Base-by-base conservation (phyloP, 331 rosid genomes). In the Malus hybrid region DNA sequence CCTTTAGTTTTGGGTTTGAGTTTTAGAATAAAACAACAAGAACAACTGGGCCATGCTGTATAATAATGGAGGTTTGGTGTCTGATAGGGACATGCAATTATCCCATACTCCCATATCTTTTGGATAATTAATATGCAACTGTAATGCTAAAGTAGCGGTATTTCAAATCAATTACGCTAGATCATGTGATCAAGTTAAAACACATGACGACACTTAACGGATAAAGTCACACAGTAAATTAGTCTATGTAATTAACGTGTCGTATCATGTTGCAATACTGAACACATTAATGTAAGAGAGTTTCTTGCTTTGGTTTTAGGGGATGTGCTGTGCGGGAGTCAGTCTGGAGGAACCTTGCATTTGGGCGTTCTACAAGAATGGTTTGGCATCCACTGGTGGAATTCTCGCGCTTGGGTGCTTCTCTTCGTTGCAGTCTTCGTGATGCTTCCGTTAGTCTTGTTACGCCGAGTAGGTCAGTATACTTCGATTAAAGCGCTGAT, bases 361-460 rank as follows among this genome's bases (percentile, higher is more conserved):
- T 24, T 73, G 6, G 83, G 79, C 2, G 18, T 79, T 60, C 50
- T 79, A 3, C 83, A 79, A 73, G 79, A 79, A 73, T 73, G 78
- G 83, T 79, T 79, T 24, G 83, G 83, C 46, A 59, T 73, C 10
- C 83, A 73, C 33, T 79, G 79, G 83, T 79, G 83, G 83, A 79
- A 79, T 61, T 55, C 83, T 74, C 83, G 83, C 8, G 71, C 75
- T 22, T 73, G 19, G 16, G 83, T 44, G 27, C 79, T 79, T 67
- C 83, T 79, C 59, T 74, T 79, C 60, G 1, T 73, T 22, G 32
- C 71, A 20, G 34, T 73, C 65, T 67, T 79, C 19, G 65, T 73
- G 19, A 67, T 67, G 70, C 70, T 79, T 44, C 79, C 83, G 16
- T 19, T 79, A 34, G 74, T 67, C 59, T 67, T 67, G 60, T 34